phyloP scores from a whole-genome alignment of 2,329 filamentous ascomycete species.

The Penicillium verrucosum region DNA sequence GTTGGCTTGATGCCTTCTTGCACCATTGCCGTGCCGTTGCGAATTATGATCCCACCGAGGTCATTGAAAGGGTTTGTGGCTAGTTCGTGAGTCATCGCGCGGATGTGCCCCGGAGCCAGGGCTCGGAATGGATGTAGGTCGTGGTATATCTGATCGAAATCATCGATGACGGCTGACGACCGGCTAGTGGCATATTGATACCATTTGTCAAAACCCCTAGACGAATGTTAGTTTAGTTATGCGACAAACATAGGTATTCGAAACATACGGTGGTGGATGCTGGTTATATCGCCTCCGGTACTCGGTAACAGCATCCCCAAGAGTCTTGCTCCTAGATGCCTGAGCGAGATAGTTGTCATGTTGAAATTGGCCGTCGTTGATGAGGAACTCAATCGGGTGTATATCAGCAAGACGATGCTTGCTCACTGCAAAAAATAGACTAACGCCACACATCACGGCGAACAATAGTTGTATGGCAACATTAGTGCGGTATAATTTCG shows the following conservation, averaged over 20 bases:
- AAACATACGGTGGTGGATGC: constrained; percentile 52
- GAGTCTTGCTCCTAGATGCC: constrained; percentile 47
- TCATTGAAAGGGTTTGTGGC: constrained; percentile 55
- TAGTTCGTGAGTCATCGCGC: constrained; percentile 52
- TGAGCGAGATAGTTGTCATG: constrained; percentile 51
- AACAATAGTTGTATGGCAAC: constrained; percentile 38
- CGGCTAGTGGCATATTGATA: constrained; percentile 54
- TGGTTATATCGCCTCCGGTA: constrained; percentile 54
- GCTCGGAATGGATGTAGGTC: constrained; percentile 57
- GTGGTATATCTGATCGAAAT: constrained; percentile 58
- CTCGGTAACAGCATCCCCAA: constrained; percentile 50
- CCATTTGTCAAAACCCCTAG: constrained; percentile 57
- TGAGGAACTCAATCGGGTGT: constrained; percentile 57
- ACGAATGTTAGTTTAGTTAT: constrained; percentile 5
- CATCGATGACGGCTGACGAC: constrained; percentile 55
- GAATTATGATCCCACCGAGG: constrained; percentile 55
- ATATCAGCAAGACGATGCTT: constrained; percentile 41
- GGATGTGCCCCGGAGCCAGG: constrained; percentile 50
- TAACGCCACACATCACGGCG: constrained; percentile 43
- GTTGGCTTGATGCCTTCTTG: constrained; percentile 52
- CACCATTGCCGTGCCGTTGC: constrained; percentile 51
- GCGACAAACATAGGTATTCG: not conserved
- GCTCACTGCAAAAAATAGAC: constrained; percentile 40
- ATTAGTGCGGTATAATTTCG: constrained; percentile 27
- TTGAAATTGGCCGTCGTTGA: constrained; percentile 48